Conservation (phyloP, 2,329 filamentous ascomycete genomes). For the Cladorrhinum sp. region DNA sequence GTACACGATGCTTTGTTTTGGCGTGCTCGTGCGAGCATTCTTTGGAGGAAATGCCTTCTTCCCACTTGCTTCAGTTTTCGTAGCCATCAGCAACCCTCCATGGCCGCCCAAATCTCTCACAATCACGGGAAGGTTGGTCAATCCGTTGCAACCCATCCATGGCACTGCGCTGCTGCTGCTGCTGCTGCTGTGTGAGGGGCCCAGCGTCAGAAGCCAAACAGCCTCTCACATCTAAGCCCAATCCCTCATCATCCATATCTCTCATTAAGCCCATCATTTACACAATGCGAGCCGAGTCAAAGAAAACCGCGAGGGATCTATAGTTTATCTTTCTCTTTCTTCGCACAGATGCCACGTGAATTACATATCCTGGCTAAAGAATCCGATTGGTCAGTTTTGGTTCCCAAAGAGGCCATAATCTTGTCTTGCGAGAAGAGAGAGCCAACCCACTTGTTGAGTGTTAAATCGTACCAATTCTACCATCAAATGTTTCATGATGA, state of each 20-base stretch:
- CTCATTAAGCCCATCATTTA: not conserved
- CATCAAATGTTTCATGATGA: conserved; percentile 9
- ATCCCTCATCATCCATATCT: not conserved
- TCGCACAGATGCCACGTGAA: not conserved
- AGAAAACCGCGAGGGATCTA: not conserved
- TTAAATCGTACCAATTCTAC: not conserved
- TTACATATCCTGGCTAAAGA: not conserved
- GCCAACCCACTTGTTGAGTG: not conserved
- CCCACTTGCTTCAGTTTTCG: no score
- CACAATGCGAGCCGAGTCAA: not conserved
- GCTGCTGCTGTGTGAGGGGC: no score
- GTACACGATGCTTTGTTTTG: conserved; percentile 18
- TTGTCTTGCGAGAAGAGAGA: not conserved
- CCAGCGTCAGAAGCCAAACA: no score
- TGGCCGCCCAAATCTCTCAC: no score
- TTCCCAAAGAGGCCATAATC: not conserved
- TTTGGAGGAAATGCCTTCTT: no score
- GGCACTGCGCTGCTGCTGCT: no score
- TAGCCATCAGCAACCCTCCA: no score
- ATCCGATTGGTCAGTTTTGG: not conserved
- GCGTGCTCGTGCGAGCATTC: no score
- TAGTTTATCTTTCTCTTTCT: not conserved
- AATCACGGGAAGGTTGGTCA: no score
- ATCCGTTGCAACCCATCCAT: no score
- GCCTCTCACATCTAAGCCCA: not conserved